Conservation (phyloP, 2,329 filamentous ascomycete genomes). For the Clonostachys chloroleuca region DNA sequence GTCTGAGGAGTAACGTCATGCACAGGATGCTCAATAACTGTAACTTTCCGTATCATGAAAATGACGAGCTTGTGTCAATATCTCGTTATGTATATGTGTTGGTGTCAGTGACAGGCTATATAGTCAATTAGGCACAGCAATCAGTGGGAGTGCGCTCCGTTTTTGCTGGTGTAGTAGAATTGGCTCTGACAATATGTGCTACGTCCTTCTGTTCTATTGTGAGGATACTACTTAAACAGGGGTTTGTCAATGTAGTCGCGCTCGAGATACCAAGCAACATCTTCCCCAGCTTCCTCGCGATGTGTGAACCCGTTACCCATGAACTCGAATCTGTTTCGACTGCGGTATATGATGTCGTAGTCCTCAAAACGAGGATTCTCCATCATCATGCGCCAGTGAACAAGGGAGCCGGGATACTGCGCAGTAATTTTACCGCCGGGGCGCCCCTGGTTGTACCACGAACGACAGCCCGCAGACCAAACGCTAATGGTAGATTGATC, state of each 20-base stretch:
- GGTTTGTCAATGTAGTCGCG: neutral
- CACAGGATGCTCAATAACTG: too few species aligned
- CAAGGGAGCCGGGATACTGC: constrained; percentile 42
- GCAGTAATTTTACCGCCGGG: constrained; percentile 38
- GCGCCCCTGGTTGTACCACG: constrained; percentile 44
- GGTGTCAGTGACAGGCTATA: too few species aligned
- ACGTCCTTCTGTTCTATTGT: neutral
- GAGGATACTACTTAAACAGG: neutral
- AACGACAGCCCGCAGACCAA: constrained; percentile 39
- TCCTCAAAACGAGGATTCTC: constrained; percentile 49
- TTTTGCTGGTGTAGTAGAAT: too few species aligned
- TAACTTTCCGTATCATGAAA: neutral
- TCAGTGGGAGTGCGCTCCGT: too few species aligned
- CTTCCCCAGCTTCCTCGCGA: constrained; percentile 35
- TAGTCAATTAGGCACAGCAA: too few species aligned
- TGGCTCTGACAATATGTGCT: neutral
- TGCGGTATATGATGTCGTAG: constrained; percentile 50
- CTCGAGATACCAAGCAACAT: constrained; percentile 1
- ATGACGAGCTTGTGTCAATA: neutral
- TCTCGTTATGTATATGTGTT: too few species aligned
- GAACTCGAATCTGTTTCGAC: constrained; percentile 55
- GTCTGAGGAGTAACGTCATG: too few species aligned
- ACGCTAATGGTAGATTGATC: constrained; percentile 10
- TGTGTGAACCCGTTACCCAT: constrained; percentile 55
- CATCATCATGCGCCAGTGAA: constrained; percentile 44